Conservation (phyloP, 805 yeast species). For the Spathaspora gorwiae region DNA sequence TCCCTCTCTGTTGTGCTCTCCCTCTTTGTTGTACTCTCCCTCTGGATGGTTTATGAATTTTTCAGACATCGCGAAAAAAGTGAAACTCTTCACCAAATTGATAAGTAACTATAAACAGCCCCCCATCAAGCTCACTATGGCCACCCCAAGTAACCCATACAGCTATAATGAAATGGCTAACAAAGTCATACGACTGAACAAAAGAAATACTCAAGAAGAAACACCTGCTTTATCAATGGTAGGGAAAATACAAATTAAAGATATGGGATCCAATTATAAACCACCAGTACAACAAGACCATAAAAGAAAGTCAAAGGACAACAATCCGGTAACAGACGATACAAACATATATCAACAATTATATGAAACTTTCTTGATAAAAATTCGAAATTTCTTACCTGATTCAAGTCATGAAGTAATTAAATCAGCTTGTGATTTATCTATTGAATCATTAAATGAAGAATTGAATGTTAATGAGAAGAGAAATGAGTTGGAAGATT, state of each 20-base stretch:
- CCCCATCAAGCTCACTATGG: neutral
- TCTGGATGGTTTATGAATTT: too few relatives aligned
- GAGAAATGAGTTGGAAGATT: constrained; percentile 47
- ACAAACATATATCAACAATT: constrained; percentile 2
- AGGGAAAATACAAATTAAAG: constrained; percentile 62
- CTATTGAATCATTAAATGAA: constrained; percentile 52
- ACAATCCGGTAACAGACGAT: constrained; percentile 1
- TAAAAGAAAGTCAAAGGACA: neutral
- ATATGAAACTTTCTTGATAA: constrained; percentile 55
- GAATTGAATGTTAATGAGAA: constrained; percentile 38
- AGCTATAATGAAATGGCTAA: constrained; percentile 74
- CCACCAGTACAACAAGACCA: neutral
- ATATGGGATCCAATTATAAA: constrained; percentile 51
- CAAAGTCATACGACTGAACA: constrained; percentile 51
- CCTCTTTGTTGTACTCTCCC: too few relatives aligned
- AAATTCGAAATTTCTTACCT: constrained; percentile 54
- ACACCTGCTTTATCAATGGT: constrained; percentile 69
- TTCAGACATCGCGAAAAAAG: neutral
- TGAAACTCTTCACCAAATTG: neutral
- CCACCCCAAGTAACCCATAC: constrained; percentile 43
- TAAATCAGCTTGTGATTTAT: constrained; percentile 65
- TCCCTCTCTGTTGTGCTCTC: too few relatives aligned
- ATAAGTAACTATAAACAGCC: neutral
- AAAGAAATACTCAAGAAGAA: constrained; percentile 41
- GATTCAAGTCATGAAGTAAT: constrained; percentile 77